A percentile compares a stretch with the other conserved stretches of the same genome.
Evolutionary conservation across 148 eudicot genomes (phyloP).

Genomic region (Drosera capensis): DNA sequence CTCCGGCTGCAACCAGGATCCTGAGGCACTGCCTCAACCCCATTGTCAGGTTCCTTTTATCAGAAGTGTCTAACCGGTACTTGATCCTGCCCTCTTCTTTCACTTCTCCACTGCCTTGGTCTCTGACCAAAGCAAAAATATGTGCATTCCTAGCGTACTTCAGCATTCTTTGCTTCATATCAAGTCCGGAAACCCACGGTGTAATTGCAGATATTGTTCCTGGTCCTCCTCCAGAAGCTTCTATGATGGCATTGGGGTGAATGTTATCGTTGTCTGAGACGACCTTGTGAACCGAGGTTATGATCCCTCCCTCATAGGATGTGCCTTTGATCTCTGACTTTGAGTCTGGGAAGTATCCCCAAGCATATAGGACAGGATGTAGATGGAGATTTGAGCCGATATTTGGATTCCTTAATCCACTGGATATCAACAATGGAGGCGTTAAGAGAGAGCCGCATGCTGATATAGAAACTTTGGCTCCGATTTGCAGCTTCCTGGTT

Average conservation of each 20-base stretch:
- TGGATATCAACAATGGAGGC: conserved; percentile 20
- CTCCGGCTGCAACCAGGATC: conserved; percentile 7
- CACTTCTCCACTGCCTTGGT: conserved; percentile 19
- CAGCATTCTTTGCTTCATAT: conserved; percentile 18
- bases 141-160: conserved; percentile 21
- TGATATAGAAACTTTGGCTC: conserved; percentile 21
- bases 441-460: conserved; percentile 29
- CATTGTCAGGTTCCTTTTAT: conserved; percentile 12
- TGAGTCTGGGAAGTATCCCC: conserved; percentile 33
- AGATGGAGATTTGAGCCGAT: conserved; percentile 24
- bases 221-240: conserved; percentile 15
- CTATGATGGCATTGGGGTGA: conserved; percentile 16
- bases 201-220: conserved; percentile 16
- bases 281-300: conserved; percentile 24
- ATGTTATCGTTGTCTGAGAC: conserved; percentile 7
- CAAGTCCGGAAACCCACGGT: conserved; percentile 28
- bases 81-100: conserved; percentile 17
- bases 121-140: conserved; percentile 18
- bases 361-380: conserved; percentile 29
- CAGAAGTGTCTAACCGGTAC: conserved; percentile 7
- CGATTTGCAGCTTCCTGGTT: conserved; percentile 12
- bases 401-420: conserved; percentile 25
- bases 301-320: conserved; percentile 24
- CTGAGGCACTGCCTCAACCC: conserved; percentile 9
- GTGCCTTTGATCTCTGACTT: conserved; percentile 11